Conservation (phyloP, 208 protist genomes). For the Phytomonas sp. region DNA sequence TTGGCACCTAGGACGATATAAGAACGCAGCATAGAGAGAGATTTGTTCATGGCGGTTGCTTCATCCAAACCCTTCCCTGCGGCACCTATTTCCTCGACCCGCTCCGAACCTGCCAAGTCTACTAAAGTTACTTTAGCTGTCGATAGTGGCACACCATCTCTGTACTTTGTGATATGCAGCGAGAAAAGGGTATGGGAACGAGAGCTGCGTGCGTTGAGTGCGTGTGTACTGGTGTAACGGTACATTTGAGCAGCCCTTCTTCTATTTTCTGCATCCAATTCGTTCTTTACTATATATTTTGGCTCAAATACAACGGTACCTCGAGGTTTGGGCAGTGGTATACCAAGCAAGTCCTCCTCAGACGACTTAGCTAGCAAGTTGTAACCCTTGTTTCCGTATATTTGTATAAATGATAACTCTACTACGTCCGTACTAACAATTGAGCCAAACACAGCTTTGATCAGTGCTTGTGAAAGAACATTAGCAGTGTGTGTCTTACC, state of each 20-base stretch:
- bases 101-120: constrained; percentile 82
- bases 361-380: constrained; percentile 68
- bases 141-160: constrained; percentile 37
- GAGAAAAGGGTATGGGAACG: constrained; percentile 91
- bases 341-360: constrained; percentile 36
- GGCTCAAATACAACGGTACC: constrained; percentile 31
- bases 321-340: constrained; percentile 19
- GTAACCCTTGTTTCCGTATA: constrained; percentile 76
- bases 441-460: constrained; percentile 46
- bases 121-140: constrained; percentile 75
- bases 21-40: constrained; percentile 80
- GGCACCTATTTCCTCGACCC: constrained; percentile 72
- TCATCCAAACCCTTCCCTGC: constrained; percentile 68
- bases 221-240: constrained; percentile 42
- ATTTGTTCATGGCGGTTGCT: constrained; percentile 89
- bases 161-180: constrained; percentile 56
- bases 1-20: constrained; percentile 33
- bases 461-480: constrained; percentile 32
- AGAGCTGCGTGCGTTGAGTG: constrained; percentile 84
- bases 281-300: constrained; percentile 30
- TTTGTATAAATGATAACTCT: constrained; percentile 82
- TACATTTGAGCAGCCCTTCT: constrained; percentile 14
- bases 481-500: constrained; percentile 85
- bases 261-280: constrained; percentile 14
- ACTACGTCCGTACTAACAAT: constrained; percentile 66